Evolutionary conservation across 495 filamentous ascomycete species (phyloP), one percentile per base, ranked within the genome.

Genomic region (Acidiella bohemica): DNA sequence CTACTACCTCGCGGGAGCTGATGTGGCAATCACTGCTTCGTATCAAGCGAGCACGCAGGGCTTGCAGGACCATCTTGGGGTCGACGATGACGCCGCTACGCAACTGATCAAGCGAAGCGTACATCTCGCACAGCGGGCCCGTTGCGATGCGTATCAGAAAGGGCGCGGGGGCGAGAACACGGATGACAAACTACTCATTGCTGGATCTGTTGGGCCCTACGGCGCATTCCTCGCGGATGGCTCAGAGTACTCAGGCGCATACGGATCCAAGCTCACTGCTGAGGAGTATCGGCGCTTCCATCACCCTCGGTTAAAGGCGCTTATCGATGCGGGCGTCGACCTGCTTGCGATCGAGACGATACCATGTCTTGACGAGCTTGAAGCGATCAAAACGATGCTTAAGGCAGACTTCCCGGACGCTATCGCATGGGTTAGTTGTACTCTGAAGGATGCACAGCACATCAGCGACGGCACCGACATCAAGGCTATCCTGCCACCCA

Each of bases 201-300:
- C 59, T 3, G 59, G 57, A 2, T 47, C 39, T 33, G 45, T 60
- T 7, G 59, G 59, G 0, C 59, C 59, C 0, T 60, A 59, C 31
- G 59, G 57, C 9, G 57, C 59, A 8, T 60, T 41, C 32, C 44
- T 62, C 1, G 50, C 57, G 2, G 42, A 62, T 33, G 59, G 59
- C 8, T 44, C 43, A 7, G 59, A 62, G 31, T 62, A 62, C 35
- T 35, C 22, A 21, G 59, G 59, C 23, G 50, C 44, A 29, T 62
- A 62, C 39, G n/a, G n/a, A n/a, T n/a, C n/a, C n/a, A 2, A 32
- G 32, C 29, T 19, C 1, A 23, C 46, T 1, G 12, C 21, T 3
- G 30, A 44, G 4, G 35, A 37, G 12, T 51, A 53, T 23, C 41
- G 41, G 23, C 36, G 5, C 3, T 62, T 62, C 44, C 59, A 62